phyloP scores from a whole-genome alignment of 192 early-diverging fungal species.

The Allomyces macrogynus region DNA sequence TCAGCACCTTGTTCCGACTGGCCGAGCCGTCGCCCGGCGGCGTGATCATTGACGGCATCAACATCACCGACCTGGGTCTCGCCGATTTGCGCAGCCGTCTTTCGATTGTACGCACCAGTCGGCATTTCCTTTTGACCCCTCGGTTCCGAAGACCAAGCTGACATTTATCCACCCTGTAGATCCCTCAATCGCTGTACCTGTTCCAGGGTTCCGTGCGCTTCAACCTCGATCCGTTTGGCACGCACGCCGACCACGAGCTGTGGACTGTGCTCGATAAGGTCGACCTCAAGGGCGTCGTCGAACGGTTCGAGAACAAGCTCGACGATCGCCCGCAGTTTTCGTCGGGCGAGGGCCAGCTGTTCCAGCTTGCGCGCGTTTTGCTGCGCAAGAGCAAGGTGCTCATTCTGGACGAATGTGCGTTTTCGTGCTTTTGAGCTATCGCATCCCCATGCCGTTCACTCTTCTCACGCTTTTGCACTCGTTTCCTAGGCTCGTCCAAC shows the following conservation, averaged over 20 bases:
- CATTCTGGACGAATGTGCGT: constrained; percentile 30
- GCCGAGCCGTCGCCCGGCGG: constrained; percentile 43
- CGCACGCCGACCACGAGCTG: constrained; percentile 38
- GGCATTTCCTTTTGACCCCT: too few species aligned
- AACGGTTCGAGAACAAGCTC: not conserved
- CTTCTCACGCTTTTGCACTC: too few species aligned
- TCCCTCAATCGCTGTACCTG: too few species aligned
- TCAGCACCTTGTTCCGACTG: constrained; percentile 53
- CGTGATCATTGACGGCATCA: constrained; percentile 52
- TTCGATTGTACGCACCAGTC: constrained; percentile 38
- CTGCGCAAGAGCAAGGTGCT: constrained; percentile 29
- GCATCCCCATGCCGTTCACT: too few species aligned
- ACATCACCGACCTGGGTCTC: constrained; percentile 50
- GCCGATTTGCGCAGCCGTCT: constrained; percentile 55
- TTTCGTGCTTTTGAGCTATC: too few species aligned
- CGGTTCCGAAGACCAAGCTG: too few species aligned
- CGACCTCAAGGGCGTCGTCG: constrained; percentile 10
- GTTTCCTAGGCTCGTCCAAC: too few species aligned
- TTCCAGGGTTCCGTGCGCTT: constrained; percentile 12
- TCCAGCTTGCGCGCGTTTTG: constrained; percentile 38
- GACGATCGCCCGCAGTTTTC: too few species aligned
- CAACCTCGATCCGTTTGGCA: constrained; percentile 48
- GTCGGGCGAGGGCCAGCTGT: constrained; percentile 30
- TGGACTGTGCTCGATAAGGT: constrained; percentile 41
- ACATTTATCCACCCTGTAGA: too few species aligned